Evolutionary conservation across 768 basidiomycete species (phyloP).

Genomic region (Naganishia antarctica): DNA sequence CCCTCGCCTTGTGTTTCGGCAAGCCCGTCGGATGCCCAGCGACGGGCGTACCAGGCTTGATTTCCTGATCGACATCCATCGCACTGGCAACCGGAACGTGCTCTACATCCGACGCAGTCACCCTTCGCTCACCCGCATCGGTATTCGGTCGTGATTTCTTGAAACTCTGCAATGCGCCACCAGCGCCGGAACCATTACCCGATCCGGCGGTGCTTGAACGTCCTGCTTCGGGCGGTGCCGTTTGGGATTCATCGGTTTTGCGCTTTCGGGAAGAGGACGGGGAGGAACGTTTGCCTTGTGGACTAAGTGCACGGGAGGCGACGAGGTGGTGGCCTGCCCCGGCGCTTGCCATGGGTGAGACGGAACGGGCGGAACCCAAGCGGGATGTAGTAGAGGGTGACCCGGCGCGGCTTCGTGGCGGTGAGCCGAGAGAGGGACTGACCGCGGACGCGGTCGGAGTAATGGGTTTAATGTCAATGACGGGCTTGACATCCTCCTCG

Average conservation of each 20-base stretch:
- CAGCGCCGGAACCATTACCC: not conserved
- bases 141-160: conserved; percentile 17
- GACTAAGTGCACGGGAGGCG: conserved; percentile 25
- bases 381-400: conserved; percentile 7
- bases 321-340: conserved; percentile 23
- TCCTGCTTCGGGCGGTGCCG: conserved; percentile 24
- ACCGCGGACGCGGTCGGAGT: not conserved
- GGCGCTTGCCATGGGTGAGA: conserved; percentile 19
- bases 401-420: conserved; percentile 3
- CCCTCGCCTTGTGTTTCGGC: conserved; percentile 25
- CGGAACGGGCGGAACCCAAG: conserved; percentile 2
- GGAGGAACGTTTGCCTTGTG: conserved; percentile 14
- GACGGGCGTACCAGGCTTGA: conserved; percentile 6
- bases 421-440: not conserved
- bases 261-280: conserved; percentile 9
- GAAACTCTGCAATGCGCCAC: conserved; percentile 8
- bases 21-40: conserved; percentile 3
- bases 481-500: conserved; percentile 26
- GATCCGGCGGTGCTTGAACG: not conserved
- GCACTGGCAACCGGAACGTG: not conserved
- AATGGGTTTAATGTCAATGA: too few relatives aligned
- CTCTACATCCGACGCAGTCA: not conserved
- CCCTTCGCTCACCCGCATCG: conserved; percentile 15
- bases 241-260: conserved; percentile 24
- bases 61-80: conserved; percentile 1